A percentile compares a stretch with the other conserved stretches of the same genome.
These are phyloP conservation scores for Penicillium palitans DNA, from an alignment of 2,329 filamentous ascomycete genomes.

Conservation along the genomic window DNA sequence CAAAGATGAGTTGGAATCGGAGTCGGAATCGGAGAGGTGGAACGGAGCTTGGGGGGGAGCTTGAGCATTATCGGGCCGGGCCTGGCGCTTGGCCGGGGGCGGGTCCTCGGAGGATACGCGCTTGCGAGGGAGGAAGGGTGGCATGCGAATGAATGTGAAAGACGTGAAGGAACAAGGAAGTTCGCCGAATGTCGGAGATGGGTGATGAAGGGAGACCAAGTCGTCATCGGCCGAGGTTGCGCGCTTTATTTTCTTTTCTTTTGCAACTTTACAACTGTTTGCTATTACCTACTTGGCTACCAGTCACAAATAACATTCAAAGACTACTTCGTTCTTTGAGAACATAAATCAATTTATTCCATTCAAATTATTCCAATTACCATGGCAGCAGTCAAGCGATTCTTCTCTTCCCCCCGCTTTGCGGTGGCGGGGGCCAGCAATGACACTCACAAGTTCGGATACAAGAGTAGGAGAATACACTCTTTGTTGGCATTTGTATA, in stretches of 20 bases:
- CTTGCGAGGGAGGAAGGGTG: slow-evolving; percentile 49
- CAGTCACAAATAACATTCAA: too few relatives aligned
- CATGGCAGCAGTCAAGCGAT: slow-evolving; percentile 63
- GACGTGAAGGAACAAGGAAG: background rate
- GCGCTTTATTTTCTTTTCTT: background rate
- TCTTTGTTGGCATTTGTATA: background rate
- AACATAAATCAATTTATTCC: background rate
- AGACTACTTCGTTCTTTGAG: background rate
- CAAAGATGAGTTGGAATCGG: slow-evolving; percentile 38
- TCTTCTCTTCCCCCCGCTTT: slow-evolving; percentile 78
- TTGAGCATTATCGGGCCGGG: slow-evolving; percentile 24
- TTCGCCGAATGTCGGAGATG: slow-evolving; percentile 13
- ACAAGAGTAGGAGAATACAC: slow-evolving; percentile 64
- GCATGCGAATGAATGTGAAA: slow-evolving; percentile 37
- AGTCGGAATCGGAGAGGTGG: slow-evolving; percentile 29
- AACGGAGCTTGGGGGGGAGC: slow-evolving; percentile 20
- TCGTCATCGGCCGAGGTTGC: slow-evolving; percentile 18
- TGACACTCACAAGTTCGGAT: slow-evolving; percentile 80
- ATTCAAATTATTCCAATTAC: background rate
- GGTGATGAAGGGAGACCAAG: slow-evolving; percentile 9
- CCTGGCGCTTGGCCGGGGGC: slow-evolving; percentile 38
- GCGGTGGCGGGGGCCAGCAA: slow-evolving; percentile 89
- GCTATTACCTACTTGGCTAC: background rate
- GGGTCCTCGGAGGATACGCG: slow-evolving; percentile 39
- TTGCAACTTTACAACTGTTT: background rate